A percentile compares a stretch with the other conserved stretches of the same genome.
phyloP scores from a whole-genome alignment of 371 early-diverging fungal genomes.

The Phascolomyces articulosus region DNA sequence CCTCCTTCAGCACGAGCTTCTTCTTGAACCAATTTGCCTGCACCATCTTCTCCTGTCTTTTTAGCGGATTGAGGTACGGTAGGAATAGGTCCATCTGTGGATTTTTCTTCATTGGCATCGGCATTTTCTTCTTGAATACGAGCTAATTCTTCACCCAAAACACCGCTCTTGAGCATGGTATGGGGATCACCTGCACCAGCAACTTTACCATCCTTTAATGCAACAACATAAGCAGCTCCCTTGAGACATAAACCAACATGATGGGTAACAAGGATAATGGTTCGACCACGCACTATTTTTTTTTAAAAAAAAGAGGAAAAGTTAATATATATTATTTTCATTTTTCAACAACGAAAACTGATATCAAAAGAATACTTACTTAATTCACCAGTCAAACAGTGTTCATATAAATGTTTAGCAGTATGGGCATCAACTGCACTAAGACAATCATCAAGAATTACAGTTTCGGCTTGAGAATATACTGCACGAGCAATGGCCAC shows the following conservation, averaged over 20 bases:
- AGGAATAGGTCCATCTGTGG: slow-evolving; percentile 40
- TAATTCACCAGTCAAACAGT: slow-evolving; percentile 68
- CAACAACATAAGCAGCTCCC: slow-evolving; percentile 70
- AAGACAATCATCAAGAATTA: slow-evolving; percentile 82
- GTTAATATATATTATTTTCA: no score
- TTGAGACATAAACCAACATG: slow-evolving; percentile 78
- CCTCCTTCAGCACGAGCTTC: slow-evolving; percentile 72
- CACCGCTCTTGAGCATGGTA: slow-evolving; percentile 50
- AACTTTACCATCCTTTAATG: slow-evolving; percentile 71
- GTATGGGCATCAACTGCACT: slow-evolving; percentile 89
- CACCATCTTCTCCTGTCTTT: neutral
- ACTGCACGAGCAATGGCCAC: slow-evolving; percentile 82
- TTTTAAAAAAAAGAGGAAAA: neutral
- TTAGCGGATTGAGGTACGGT: slow-evolving; percentile 18
- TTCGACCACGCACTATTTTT: slow-evolving; percentile 63
- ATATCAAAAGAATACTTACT: neutral
- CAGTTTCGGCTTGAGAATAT: slow-evolving; percentile 68
- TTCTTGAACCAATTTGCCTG: slow-evolving; percentile 62
- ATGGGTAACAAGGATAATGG: slow-evolving; percentile 87
- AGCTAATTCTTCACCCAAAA: slow-evolving; percentile 49
- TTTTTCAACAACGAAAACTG: neutral
- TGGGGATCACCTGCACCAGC: slow-evolving; percentile 57
- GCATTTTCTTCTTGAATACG: slow-evolving; percentile 20
- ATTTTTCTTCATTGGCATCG: slow-evolving; percentile 26
- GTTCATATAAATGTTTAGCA: slow-evolving; percentile 74